Conservation (phyloP, 306 rosid species). For the Betula pendula region DNA sequence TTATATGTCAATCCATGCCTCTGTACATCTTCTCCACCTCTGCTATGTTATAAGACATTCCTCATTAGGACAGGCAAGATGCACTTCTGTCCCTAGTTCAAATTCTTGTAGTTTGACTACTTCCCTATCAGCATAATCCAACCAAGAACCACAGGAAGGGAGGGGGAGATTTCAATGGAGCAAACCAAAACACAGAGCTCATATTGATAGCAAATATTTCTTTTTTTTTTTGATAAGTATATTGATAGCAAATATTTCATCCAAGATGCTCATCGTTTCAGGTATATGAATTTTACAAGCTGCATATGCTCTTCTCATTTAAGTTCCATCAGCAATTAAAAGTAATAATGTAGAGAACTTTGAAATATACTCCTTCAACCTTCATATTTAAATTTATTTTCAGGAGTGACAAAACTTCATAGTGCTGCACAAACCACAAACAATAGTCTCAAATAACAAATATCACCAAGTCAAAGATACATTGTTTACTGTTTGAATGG, state of each 20-base stretch:
- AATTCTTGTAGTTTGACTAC: conserved; percentile 19
- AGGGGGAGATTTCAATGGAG: neutral
- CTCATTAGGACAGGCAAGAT: neutral
- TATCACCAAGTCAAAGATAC: neutral
- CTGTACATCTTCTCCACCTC: neutral
- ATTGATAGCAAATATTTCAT: neutral
- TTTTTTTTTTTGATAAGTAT: too few species aligned
- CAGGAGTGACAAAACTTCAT: neutral
- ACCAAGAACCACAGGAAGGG: conserved; percentile 12
- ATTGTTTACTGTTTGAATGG: neutral
- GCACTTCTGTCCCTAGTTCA: neutral
- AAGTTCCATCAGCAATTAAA: neutral
- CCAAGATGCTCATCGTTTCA: neutral
- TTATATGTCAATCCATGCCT: neutral
- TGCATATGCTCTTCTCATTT: neutral
- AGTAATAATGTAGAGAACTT: neutral
- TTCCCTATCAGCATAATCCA: conserved; percentile 9
- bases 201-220: neutral
- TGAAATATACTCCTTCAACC: neutral
- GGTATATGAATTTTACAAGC: neutral
- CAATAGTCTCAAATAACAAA: neutral
- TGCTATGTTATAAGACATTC: neutral
- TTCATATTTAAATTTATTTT: neutral
- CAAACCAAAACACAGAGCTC: neutral
- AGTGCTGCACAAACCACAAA: neutral